These are phyloP conservation scores for Cystofilobasidium capitatum DNA, from an alignment of 768 basidiomycete species.

Conservation along the genomic window DNA sequence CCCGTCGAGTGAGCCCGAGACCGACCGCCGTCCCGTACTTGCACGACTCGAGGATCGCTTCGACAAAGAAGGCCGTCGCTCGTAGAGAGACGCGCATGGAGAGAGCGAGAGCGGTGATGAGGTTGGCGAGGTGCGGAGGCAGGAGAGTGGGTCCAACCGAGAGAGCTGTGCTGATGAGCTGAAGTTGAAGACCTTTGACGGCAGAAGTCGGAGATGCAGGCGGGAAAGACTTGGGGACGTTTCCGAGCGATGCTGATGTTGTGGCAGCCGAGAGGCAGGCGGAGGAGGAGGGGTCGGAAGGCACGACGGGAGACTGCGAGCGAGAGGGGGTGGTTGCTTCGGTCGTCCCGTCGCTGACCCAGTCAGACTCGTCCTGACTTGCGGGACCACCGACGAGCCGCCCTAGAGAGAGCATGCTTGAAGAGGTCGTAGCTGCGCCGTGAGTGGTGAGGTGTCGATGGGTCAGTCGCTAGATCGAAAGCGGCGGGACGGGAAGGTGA, in stretches of 20 bases:
- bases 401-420: background rate
- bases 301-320: background rate
- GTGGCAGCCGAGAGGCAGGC: background rate
- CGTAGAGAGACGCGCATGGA: constrained; percentile 35
- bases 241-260: background rate
- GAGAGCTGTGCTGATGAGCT: constrained; percentile 22
- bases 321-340: background rate
- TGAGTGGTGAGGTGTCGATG: too few species aligned
- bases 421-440: too few species aligned
- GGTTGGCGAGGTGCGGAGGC: constrained; percentile 36
- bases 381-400: background rate
- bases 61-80: constrained; percentile 36
- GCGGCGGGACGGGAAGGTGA: too few species aligned
- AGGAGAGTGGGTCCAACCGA: constrained; percentile 35
- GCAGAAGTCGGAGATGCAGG: background rate
- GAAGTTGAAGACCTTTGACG: constrained; percentile 2
- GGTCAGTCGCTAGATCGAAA: too few species aligned
- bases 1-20: constrained; percentile 35
- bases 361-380: background rate
- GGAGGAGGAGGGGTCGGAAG: background rate
- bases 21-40: constrained; percentile 34
- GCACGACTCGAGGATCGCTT: constrained; percentile 38
- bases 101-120: constrained; percentile 37
- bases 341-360: constrained; percentile 4
- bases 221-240: background rate